These are phyloP conservation scores for Thermomyces lanuginosus DNA, from an alignment of 2,329 filamentous ascomycete species.

Conservation along the genomic window DNA sequence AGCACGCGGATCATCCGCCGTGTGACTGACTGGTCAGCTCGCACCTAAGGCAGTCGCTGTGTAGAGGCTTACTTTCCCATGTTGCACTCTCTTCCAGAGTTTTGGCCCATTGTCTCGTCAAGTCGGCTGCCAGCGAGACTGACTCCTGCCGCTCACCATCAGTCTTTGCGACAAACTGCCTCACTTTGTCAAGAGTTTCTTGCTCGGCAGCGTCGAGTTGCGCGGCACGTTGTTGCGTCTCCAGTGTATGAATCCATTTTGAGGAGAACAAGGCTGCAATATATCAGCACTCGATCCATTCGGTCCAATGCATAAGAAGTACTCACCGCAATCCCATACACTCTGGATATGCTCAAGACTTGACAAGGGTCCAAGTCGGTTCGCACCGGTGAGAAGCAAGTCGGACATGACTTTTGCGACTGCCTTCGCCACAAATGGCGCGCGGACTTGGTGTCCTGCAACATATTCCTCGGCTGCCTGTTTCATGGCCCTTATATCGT, in stretches of 20 bases:
- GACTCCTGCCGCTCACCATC: conserved; percentile 10
- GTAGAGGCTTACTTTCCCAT: conserved; percentile 8
- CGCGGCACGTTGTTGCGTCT: conserved; percentile 8
- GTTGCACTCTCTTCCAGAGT: conserved; percentile 17
- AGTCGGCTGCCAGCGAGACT: conserved; percentile 12
- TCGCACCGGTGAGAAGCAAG: conserved; percentile 13
- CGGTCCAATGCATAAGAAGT: neutral
- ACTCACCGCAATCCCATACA: conserved; percentile 17
- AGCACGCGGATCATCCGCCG: conserved; percentile 11
- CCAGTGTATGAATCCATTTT: conserved; percentile 18
- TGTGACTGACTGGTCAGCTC: conserved; percentile 7
- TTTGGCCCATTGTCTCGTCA: conserved; percentile 13
- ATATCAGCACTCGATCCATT: neutral
- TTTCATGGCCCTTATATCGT: conserved; percentile 12
- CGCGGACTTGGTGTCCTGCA: conserved; percentile 10
- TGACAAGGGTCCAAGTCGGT: conserved; percentile 16
- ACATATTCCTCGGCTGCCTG: conserved; percentile 13
- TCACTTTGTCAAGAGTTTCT: conserved; percentile 13
- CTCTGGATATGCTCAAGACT: conserved; percentile 20
- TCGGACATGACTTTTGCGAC: conserved; percentile 15
- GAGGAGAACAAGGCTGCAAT: conserved; percentile 14
- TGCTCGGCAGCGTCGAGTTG: conserved; percentile 10
- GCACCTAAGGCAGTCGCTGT: neutral
- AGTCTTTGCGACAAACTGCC: conserved; percentile 11
- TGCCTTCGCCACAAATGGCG: conserved; percentile 13